Base-by-base conservation (phyloP, 1,284 basidiomycete species). In the Pseudozyma hubeiensis region DNA sequence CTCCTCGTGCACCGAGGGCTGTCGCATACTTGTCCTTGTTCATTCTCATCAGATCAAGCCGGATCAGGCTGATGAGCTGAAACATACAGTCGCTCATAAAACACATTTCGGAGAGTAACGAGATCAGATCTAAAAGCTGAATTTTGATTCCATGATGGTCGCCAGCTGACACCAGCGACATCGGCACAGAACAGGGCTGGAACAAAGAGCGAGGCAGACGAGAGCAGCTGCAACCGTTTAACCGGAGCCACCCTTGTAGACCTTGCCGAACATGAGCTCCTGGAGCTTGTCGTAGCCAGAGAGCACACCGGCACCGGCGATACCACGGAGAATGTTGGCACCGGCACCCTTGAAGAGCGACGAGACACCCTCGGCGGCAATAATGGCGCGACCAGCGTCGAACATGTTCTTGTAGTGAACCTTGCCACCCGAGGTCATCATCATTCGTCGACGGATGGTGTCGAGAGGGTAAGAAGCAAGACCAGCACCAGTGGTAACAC, bases 271-370 rank as follows among this genome's bases (percentile, higher is more conserved):
- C 75, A 86, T 75, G 77, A 86, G 62, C 80, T 85, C 82, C 87
- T 96, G 94, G 85, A 95, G 90, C 88, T 94, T 92, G 90, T 96
- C 82, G 82, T 84, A 84, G 64, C 95, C 88, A 44, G 94, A 94
- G 84, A 97, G 87, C 77, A 96, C 94, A 93, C 94, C 94, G 87
- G 94, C 94, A 88, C 94, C 94, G 84, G 94, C 94, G 85, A 96
- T 92, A 90, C 94, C 93, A 91, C 94, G 94, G 83, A 97, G 92
- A 81, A 96, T 94, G 89, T 97, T 96, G 86, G 94, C 94, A 89
- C 93, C 94, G 84, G 94, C 93, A 79, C 82, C 81, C 81, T 84
- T 83, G 81, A 84, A 84, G 83, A 96, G 89, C 37, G 93, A 94
- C 86, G 90, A 91, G 63, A 88, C 86, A 84, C 94, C 94, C 88